phyloP scores from a whole-genome alignment of 2,329 filamentous ascomycete genomes.

The Pestalotiopsis sp. region DNA sequence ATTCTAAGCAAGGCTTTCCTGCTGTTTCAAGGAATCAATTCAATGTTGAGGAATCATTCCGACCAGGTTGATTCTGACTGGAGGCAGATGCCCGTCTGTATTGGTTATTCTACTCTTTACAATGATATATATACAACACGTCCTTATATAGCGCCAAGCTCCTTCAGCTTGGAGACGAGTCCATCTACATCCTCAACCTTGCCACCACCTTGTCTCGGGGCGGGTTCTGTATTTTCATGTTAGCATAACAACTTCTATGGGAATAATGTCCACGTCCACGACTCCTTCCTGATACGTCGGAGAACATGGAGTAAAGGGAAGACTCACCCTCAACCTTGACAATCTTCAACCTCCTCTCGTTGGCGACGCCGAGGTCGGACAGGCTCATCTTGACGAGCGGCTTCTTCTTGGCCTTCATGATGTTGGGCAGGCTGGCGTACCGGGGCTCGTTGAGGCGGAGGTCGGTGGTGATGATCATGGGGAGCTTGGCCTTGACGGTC shows the following conservation, averaged over 20 bases:
- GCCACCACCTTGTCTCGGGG: slow-evolving; percentile 84
- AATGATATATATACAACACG: slow-evolving; percentile 4
- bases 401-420: slow-evolving; percentile 99
- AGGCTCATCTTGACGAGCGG: slow-evolving; percentile 89
- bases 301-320: neutral
- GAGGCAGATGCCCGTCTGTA: neutral
- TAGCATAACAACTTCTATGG: neutral
- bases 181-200: slow-evolving; percentile 98
- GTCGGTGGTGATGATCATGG: slow-evolving; percentile 94
- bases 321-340: slow-evolving; percentile 80
- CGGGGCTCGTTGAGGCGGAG: slow-evolving; percentile 91
- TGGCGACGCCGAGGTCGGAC: slow-evolving; percentile 78
- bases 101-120: slow-evolving; percentile 4
- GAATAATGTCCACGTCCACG: neutral
- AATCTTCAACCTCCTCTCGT: slow-evolving; percentile 78
- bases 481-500: slow-evolving; percentile 82
- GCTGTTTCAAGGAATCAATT: no score
- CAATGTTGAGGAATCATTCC: no score
- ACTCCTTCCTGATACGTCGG: neutral
- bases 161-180: slow-evolving; percentile 92
- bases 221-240: slow-evolving; percentile 66
- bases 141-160: slow-evolving; percentile 83
- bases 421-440: slow-evolving; percentile 94
- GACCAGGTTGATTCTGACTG: no score
- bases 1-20: no score